These are phyloP conservation scores for Hemerocallis citrina DNA, from an alignment of 106 monocot genomes.

Conservation along the genomic window DNA sequence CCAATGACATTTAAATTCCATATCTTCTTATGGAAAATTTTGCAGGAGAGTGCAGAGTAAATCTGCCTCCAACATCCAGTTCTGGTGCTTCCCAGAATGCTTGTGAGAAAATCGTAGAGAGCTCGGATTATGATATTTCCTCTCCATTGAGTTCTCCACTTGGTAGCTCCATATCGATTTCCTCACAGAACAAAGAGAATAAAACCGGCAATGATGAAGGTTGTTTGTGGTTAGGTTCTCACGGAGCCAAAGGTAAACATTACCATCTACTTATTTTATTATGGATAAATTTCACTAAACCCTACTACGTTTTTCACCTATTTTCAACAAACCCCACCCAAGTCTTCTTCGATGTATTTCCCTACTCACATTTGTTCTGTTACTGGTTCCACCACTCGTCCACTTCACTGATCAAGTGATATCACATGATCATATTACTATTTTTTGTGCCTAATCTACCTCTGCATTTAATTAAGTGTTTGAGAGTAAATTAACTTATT, in stretches of 20 bases:
- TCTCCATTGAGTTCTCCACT: conserved; percentile 13
- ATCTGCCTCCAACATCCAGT: conserved; percentile 9
- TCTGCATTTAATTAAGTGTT: too few species aligned
- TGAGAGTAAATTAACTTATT: too few species aligned
- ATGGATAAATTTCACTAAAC: too few species aligned
- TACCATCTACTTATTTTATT: neutral
- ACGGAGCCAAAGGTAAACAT: conserved; percentile 45
- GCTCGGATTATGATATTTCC: conserved; percentile 21
- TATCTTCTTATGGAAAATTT: neutral
- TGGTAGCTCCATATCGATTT: conserved; percentile 6
- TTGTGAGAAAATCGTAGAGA: conserved; percentile 23
- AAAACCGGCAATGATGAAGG: conserved; percentile 12
- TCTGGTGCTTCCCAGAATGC: conserved; percentile 23
- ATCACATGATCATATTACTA: too few species aligned
- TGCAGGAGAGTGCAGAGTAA: conserved; percentile 33
- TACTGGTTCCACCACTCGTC: too few species aligned
- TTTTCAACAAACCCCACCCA: too few species aligned
- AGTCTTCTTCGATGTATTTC: too few species aligned
- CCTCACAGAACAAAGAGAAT: conserved; percentile 12
- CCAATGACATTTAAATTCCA: too few species aligned
- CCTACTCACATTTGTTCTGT: too few species aligned
- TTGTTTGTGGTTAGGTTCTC: conserved; percentile 59
- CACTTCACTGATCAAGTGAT: too few species aligned
- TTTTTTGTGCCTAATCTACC: too few species aligned
- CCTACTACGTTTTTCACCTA: too few species aligned